Percentiles rank a stretch among this genome's conserved stretches.
These are phyloP conservation scores for Picea engelmannii DNA, from an alignment of 83 land plant species.

Conservation along the genomic window DNA sequence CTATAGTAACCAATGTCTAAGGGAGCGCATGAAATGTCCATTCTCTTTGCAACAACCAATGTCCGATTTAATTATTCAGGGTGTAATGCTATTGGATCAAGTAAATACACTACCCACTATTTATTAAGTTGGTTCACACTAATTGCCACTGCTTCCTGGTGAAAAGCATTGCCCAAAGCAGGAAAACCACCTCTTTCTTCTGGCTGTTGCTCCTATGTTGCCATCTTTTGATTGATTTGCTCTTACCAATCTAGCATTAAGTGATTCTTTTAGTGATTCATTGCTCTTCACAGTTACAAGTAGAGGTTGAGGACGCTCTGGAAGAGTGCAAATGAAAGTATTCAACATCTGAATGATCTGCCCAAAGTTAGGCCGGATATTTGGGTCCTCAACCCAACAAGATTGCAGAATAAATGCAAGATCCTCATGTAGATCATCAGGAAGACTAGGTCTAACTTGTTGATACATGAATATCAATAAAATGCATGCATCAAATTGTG, in stretches of 20 bases:
- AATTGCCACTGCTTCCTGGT: not conserved
- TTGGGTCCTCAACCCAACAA: conserved; percentile 86
- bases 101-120: too few relatives aligned
- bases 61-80: too few relatives aligned
- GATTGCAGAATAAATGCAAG: conserved; percentile 66
- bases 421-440: conserved; percentile 52
- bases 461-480: conserved; percentile 19
- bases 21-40: too few relatives aligned
- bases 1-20: too few relatives aligned
- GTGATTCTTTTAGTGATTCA: too few relatives aligned
- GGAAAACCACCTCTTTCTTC: not conserved
- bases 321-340: conserved; percentile 50
- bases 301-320: conserved; percentile 23
- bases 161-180: conserved; percentile 8
- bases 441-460: conserved; percentile 59
- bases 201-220: not conserved
- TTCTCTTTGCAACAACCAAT: too few relatives aligned
- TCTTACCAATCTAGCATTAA: too few relatives aligned
- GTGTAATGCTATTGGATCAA: too few relatives aligned
- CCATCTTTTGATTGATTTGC: not conserved
- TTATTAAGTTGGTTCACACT: too few relatives aligned
- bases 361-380: conserved; percentile 58
- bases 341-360: conserved; percentile 73
- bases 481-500: not conserved
- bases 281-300: too few relatives aligned